Percentiles rank a stretch among this genome's conserved stretches.
Evolutionary conservation across 2,329 filamentous ascomycete species (phyloP).

Genomic region (Ceratocystis smalleyi): DNA sequence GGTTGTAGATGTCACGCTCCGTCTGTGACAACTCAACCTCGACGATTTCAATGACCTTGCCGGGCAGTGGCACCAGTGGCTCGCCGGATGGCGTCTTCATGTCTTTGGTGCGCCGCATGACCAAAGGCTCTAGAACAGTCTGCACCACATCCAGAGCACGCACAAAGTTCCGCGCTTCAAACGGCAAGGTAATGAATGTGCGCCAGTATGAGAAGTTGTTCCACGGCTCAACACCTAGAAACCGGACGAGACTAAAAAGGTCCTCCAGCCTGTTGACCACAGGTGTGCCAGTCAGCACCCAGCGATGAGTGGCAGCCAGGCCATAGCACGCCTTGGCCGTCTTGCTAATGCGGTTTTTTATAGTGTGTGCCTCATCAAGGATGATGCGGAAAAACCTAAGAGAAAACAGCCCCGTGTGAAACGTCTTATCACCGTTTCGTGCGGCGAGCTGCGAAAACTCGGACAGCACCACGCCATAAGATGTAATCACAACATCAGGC

Average conservation of each 20-base stretch:
- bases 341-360: slow-evolving; percentile 82
- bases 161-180: slow-evolving; percentile 89
- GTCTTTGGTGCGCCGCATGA: slow-evolving; percentile 86
- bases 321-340: slow-evolving; percentile 92
- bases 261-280: slow-evolving; percentile 95
- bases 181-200: slow-evolving; percentile 94
- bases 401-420: slow-evolving; percentile 66
- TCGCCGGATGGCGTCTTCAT: slow-evolving; percentile 86
- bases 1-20: slow-evolving; percentile 83
- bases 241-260: slow-evolving; percentile 81
- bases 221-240: slow-evolving; percentile 91
- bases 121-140: slow-evolving; percentile 88
- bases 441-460: slow-evolving; percentile 43
- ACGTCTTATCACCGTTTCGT: slow-evolving; percentile 46
- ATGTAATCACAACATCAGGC: slow-evolving; percentile 85
- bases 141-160: slow-evolving; percentile 91
- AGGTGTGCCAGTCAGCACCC: slow-evolving; percentile 86
- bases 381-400: slow-evolving; percentile 91
- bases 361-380: slow-evolving; percentile 84
- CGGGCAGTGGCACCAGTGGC: slow-evolving; percentile 63
- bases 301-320: slow-evolving; percentile 68
- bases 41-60: slow-evolving; percentile 70
- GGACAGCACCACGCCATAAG: slow-evolving; percentile 80
- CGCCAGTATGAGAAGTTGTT: slow-evolving; percentile 99
- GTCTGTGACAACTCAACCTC: slow-evolving; percentile 70